Evolutionary conservation across 108 stramenopile species (phyloP).

Genomic region (Pseudonitzschia multiseries): DNA sequence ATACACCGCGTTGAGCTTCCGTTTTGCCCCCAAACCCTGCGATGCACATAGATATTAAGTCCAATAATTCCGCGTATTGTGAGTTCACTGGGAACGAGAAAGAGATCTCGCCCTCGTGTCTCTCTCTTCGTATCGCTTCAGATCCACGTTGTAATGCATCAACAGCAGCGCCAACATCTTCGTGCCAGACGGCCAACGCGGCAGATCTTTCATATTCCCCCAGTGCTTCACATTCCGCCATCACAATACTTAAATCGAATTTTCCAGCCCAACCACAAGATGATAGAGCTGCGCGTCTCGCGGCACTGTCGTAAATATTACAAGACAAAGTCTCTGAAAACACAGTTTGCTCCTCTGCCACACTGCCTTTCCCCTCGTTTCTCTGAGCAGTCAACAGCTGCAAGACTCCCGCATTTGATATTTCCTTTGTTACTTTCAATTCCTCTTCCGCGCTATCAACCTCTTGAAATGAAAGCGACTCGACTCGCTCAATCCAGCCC

Average conservation of each 20-base stretch:
- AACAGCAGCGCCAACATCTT: conserved; percentile 69
- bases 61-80: conserved; percentile 67
- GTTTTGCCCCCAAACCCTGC: conserved; percentile 61
- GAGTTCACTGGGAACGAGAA: conserved; percentile 9
- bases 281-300: conserved; percentile 51
- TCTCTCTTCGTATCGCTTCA: conserved; percentile 23
- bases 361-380: conserved; percentile 18
- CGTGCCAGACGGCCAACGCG: conserved; percentile 79
- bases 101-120: conserved; percentile 14
- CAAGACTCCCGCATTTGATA: conserved; percentile 65
- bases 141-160: conserved; percentile 66
- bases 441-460: conserved; percentile 41
- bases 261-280: conserved; percentile 69
- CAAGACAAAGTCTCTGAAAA: conserved; percentile 60
- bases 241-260: conserved; percentile 52
- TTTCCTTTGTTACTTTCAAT: conserved; percentile 46
- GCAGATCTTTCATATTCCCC: conserved; percentile 76
- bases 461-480: conserved; percentile 45
- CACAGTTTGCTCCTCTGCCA: conserved; percentile 29
- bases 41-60: conserved; percentile 75
- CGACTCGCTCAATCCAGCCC: conserved; percentile 80
- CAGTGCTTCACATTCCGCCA: conserved; percentile 59
- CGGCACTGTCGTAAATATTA: conserved; percentile 59
- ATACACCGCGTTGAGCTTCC: conserved; percentile 43
- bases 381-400: conserved; percentile 49